Evolutionary conservation across 2,329 filamentous ascomycete genomes (phyloP).

Genomic region (Paracamarosporium sp.): DNA sequence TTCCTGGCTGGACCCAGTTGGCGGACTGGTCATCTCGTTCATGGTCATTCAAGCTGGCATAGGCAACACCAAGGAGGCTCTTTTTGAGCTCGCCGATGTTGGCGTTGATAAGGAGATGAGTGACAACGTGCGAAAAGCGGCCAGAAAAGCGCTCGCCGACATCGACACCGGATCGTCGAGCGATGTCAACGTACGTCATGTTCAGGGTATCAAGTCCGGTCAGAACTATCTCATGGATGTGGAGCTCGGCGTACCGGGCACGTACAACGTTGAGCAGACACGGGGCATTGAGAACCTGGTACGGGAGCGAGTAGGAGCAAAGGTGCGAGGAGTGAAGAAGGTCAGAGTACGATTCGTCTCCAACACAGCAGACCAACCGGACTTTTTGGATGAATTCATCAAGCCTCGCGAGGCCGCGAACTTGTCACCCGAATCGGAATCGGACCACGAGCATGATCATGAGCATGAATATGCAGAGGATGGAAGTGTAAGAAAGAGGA

Average conservation of each 20-base stretch:
- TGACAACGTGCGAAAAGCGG: conserved; percentile 71
- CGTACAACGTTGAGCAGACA: conserved; percentile 77
- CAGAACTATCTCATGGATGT: conserved; percentile 96
- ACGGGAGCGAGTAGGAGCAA: conserved; percentile 73
- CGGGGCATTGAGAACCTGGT: conserved; percentile 75
- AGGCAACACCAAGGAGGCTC: conserved; percentile 80
- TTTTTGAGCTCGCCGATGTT: conserved; percentile 90
- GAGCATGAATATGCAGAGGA: conserved; percentile 34
- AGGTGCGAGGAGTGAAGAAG: conserved; percentile 82
- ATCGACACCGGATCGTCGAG: conserved; percentile 53
- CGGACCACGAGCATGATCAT: conserved; percentile 37
- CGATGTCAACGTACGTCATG: conserved; percentile 74
- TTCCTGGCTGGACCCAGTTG: conserved; percentile 92
- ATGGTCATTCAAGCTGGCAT: conserved; percentile 92
- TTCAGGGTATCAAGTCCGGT: conserved; percentile 92
- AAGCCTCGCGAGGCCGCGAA: conserved; percentile 34
- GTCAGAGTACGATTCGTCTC: conserved; percentile 85
- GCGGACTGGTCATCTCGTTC: conserved; percentile 87
- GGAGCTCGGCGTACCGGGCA: conserved; percentile 78
- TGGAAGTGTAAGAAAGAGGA: conserved; percentile 23
- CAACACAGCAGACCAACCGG: conserved; percentile 62
- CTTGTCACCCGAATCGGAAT: conserved; percentile 39
- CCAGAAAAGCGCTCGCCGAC: conserved; percentile 41
- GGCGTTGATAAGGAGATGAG: conserved; percentile 87
- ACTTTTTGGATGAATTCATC: conserved; percentile 74